Conservation (phyloP, 306 rosid species). For the Sindora glabra region DNA sequence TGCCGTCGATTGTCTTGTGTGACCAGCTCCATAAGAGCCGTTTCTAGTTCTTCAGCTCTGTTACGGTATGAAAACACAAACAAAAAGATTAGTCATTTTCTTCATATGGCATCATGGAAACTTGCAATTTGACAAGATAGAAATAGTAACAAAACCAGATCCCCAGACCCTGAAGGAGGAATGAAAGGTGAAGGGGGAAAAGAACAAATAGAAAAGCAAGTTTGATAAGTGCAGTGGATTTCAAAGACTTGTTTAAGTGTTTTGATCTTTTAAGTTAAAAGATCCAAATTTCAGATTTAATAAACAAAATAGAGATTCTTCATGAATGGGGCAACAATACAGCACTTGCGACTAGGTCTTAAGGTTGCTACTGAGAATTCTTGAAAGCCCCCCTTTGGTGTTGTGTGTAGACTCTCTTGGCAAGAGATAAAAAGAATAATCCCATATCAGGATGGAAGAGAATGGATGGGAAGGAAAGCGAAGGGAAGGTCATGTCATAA, state of each 20-base stretch:
- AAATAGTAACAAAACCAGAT: neutral
- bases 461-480: no score
- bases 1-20: conserved; percentile 65
- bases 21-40: conserved; percentile 89
- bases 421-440: conserved; percentile 14
- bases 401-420: neutral
- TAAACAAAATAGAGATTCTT: conserved; percentile 8
- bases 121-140: neutral
- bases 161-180: no score
- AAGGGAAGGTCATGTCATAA: no score
- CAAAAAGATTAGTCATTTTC: conserved; percentile 17
- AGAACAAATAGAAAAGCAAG: conserved; percentile 10
- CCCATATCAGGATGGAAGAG: no score
- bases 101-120: neutral
- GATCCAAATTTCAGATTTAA: conserved; percentile 2
- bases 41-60: conserved; percentile 96
- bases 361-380: conserved; percentile 4
- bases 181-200: no score
- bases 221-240: neutral
- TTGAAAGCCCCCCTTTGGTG: conserved; percentile 7
- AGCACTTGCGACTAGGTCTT: neutral
- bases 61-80: conserved; percentile 18
- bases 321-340: neutral
- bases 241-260: neutral
- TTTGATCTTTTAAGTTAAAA: conserved; percentile 4